These are phyloP conservation scores for Odontarrhena argentea DNA, from an alignment of 345 rosid species.

Conservation along the genomic window DNA sequence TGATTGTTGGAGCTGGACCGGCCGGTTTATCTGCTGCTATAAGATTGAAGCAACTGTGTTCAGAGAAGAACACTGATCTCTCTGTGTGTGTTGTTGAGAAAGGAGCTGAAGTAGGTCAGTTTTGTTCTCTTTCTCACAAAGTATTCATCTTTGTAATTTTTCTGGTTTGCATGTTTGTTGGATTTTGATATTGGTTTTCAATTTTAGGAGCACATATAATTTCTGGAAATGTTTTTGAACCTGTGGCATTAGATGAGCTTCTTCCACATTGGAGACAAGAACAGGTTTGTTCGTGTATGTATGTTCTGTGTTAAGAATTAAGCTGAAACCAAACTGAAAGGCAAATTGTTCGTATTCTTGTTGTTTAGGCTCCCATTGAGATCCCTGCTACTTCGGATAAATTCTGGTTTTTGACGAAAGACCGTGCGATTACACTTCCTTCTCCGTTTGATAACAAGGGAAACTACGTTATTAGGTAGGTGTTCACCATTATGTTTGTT, in stretches of 20 bases:
- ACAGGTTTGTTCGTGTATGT: slow-evolving; percentile 50
- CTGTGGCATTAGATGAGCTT: slow-evolving; percentile 84
- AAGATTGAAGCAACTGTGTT: slow-evolving; percentile 80
- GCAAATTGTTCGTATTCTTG: neutral
- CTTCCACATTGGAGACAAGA: slow-evolving; percentile 92
- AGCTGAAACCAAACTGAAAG: neutral
- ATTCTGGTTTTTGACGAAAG: slow-evolving; percentile 80
- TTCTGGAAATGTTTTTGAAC: slow-evolving; percentile 91
- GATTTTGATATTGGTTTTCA: neutral
- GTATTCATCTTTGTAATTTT: neutral
- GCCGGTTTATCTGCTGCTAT: slow-evolving; percentile 96
- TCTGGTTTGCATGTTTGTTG: neutral
- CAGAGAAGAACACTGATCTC: slow-evolving; percentile 69
- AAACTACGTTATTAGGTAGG: slow-evolving; percentile 88
- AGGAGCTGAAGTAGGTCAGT: slow-evolving; percentile 88
- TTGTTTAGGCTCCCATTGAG: slow-evolving; percentile 64
- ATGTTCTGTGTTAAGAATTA: neutral
- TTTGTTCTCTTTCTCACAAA: neutral
- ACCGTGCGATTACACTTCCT: slow-evolving; percentile 79
- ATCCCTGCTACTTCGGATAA: slow-evolving; percentile 88
- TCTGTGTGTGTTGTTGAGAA: slow-evolving; percentile 96
- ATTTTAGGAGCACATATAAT: slow-evolving; percentile 78
- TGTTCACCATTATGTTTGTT: slow-evolving; percentile 7
- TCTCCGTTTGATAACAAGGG: slow-evolving; percentile 85
- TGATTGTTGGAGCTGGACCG: slow-evolving; percentile 95